A percentile compares a stretch with the other conserved stretches of the same genome.
These are phyloP conservation scores for Aspergillus tamarii DNA, from an alignment of 2,329 filamentous ascomycete genomes.

Conservation along the genomic window DNA sequence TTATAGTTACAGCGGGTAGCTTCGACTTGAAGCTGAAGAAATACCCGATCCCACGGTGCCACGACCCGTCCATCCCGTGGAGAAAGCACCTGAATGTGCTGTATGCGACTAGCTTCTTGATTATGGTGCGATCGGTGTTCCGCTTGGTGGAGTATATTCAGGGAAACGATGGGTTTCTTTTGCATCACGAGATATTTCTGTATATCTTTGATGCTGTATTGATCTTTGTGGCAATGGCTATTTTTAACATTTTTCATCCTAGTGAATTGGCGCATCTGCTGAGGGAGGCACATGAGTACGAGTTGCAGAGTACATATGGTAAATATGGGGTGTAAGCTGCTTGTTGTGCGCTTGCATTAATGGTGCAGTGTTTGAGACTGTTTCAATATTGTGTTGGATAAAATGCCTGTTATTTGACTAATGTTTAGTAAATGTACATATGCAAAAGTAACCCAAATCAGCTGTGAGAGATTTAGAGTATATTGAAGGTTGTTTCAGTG, in stretches of 20 bases:
- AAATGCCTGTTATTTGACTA: too few relatives aligned
- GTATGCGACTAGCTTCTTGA: constrained; percentile 15
- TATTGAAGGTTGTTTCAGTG: too few relatives aligned
- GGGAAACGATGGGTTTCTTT: constrained; percentile 11
- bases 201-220: constrained; percentile 22
- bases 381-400: too few relatives aligned
- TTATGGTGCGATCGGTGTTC: constrained; percentile 18
- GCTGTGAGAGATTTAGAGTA: too few relatives aligned
- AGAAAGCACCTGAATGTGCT: constrained; percentile 15
- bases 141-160: constrained; percentile 14
- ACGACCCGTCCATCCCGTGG: constrained; percentile 8
- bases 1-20: constrained; percentile 41
- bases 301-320: too few relatives aligned
- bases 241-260: constrained; percentile 15
- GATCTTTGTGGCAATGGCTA: constrained; percentile 16
- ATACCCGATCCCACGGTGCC: constrained; percentile 9
- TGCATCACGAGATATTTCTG: constrained; percentile 11
- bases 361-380: too few relatives aligned
- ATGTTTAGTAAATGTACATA: too few relatives aligned
- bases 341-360: too few relatives aligned
- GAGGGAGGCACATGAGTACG: too few relatives aligned
- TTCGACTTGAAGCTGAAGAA: constrained; percentile 13
- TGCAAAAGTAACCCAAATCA: too few relatives aligned
- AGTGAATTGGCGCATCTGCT: too few relatives aligned
- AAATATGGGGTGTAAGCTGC: too few relatives aligned